Conservation (phyloP, 2,329 filamentous ascomycete genomes). For the Colletotrichum godetiae region DNA sequence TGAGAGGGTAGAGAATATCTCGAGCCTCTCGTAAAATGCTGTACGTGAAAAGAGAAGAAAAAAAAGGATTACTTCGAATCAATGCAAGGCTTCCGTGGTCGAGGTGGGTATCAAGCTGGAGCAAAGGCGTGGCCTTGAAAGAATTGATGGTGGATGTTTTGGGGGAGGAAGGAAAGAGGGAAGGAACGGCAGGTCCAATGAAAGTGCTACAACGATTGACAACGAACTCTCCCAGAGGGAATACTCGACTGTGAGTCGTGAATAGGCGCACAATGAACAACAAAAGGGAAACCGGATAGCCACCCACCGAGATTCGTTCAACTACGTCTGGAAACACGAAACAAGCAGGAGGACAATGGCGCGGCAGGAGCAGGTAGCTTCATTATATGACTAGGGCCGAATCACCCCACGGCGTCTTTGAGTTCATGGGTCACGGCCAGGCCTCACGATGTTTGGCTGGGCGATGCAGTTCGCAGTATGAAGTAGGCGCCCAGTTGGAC, state of each 20-base stretch:
- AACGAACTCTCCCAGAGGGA: not conserved
- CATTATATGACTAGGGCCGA: conserved; percentile 33
- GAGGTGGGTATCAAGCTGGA: conserved; percentile 14
- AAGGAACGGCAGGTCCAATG: not conserved
- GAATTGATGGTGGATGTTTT: not conserved
- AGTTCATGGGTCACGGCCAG: conserved; percentile 26
- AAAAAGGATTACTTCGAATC: not conserved
- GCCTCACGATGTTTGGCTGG: conserved; percentile 35
- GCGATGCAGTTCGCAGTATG: conserved; percentile 34
- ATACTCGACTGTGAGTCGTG: conserved; percentile 24
- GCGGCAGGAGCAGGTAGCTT: conserved; percentile 29
- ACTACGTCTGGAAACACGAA: conserved; percentile 26
- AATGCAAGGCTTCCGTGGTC: not conserved
- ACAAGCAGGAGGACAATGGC: conserved; percentile 27
- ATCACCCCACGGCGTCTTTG: conserved; percentile 20
- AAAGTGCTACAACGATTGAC: conserved; percentile 13
- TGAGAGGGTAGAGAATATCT: not conserved
- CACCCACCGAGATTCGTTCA: conserved; percentile 20
- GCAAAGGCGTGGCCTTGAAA: not conserved
- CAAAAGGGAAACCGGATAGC: conserved; percentile 23
- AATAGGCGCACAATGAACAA: conserved; percentile 26
- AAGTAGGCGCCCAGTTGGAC: conserved; percentile 35
- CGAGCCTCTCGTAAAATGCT: not conserved
- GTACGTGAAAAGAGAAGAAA: not conserved
- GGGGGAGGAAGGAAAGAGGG: conserved; percentile 13